Evolutionary conservation across 2,329 filamentous ascomycete genomes (phyloP), one percentile per base, ranked within the genome.

Genomic region (Diaporthe sp.): DNA sequence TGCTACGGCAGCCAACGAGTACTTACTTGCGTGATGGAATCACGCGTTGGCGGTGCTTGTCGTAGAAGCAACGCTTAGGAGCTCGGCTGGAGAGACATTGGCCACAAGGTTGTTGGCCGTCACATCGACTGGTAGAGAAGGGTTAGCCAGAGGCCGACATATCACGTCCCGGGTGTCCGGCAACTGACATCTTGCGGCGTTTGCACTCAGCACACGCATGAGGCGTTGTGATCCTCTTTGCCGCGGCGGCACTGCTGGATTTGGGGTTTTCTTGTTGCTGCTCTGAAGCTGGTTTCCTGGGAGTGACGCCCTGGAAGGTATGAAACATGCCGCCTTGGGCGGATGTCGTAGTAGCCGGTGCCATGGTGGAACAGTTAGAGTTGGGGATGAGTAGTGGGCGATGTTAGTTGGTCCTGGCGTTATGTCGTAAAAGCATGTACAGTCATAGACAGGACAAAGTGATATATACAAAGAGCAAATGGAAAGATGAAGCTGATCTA

Each of bases 11-110:
- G 42, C n/a, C 58, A n/a, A 44, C 31, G 71, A 61, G 70, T 71
- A 84, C 91, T 84, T 86, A 94, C 93, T 94, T 95, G 83, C 93
- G 90, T 12, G 94, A 96, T 0, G 94, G 94, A 75, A 95, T 92
- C 13, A 94, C 91, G 76, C 93, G 88, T 82, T 94, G 93, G 22
- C 94, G 90, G 78, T 95, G 94, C 84, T 96, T 95, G 79, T 95
- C 93, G 83, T 96, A 96, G 80, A 93, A 92, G 82, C 94, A 96
- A 73, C 91, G 88, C 82, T 95, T 94, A 5, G 94, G 93, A 77
- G 94, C 94, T 74, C 94, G 92, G 82, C 95, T 96, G 83, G 94
- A 95, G 75, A 94, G 90, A 82, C 94, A 97, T 82, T 95, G 94
- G 51, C 94, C 93, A 81, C 94, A 97, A 15, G 94, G 94, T 81